A percentile compares a stretch with the other conserved stretches of the same genome.
phyloP scores from a whole-genome alignment of 306 rosid genomes.

The Neltuma alba region DNA sequence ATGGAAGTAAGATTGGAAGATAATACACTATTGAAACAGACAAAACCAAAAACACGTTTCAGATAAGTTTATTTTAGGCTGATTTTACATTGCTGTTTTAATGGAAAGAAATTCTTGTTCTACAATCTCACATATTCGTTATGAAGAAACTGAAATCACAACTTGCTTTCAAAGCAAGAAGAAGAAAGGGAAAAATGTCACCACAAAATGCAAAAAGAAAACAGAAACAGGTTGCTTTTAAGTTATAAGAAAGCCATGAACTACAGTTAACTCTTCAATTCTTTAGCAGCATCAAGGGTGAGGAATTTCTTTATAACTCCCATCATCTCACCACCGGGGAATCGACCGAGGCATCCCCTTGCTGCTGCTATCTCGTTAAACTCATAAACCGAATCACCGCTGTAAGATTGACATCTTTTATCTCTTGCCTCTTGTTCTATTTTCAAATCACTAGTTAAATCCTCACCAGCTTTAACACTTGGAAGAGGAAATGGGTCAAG shows the following conservation, averaged over 20 bases:
- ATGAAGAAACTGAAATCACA: background rate
- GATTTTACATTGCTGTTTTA: conserved; percentile 20
- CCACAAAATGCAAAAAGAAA: background rate
- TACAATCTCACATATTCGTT: conserved; percentile 33
- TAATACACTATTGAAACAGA: no score
- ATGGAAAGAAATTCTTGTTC: conserved; percentile 4
- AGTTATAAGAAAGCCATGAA: conserved; percentile 19
- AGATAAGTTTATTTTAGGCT: no score
- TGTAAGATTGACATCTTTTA: conserved; percentile 42
- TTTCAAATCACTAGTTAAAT: conserved; percentile 40
- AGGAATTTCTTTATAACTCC: conserved; percentile 74
- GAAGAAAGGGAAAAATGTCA: conserved; percentile 2
- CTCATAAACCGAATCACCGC: conserved; percentile 77
- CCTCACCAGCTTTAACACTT: conserved; percentile 54
- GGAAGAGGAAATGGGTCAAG: conserved; percentile 90
- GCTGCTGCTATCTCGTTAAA: conserved; percentile 76
- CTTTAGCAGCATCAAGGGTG: conserved; percentile 34
- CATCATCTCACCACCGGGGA: conserved; percentile 98
- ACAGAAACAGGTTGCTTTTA: conserved; percentile 1
- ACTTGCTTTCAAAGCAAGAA: conserved; percentile 6
- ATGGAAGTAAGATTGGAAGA: no score
- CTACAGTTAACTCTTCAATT: conserved; percentile 24
- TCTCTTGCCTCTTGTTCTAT: conserved; percentile 40
- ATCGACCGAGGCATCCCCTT: conserved; percentile 89
- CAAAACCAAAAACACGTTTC: background rate